Percentiles rank a stretch among this genome's conserved stretches.
These are phyloP conservation scores for Lobosporangium transversale DNA, from an alignment of 192 early-diverging fungal genomes.

Conservation along the genomic window DNA sequence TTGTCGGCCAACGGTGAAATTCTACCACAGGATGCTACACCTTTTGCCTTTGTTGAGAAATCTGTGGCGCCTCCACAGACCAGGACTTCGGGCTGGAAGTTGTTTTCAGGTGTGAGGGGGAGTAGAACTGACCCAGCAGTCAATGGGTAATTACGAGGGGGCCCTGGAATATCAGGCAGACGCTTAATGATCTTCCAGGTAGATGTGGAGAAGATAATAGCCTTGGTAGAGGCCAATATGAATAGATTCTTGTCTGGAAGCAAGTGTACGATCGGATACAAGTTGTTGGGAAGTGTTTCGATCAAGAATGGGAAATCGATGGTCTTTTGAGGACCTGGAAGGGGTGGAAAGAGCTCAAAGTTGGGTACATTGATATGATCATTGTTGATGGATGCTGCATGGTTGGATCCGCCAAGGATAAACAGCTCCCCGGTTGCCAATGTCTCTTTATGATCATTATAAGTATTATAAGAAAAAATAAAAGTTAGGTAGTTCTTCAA, in stretches of 20 bases:
- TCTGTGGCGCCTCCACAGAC: slow-evolving; percentile 51
- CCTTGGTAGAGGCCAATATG: slow-evolving; percentile 58
- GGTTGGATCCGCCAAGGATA: slow-evolving; percentile 67
- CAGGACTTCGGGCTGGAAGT: slow-evolving; percentile 49
- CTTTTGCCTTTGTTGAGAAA: slow-evolving; percentile 31
- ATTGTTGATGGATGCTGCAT: slow-evolving; percentile 53
- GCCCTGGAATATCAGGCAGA: slow-evolving; percentile 59
- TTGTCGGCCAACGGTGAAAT: slow-evolving; percentile 37
- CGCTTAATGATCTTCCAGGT: slow-evolving; percentile 52
- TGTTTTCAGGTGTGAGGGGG: slow-evolving; percentile 42
- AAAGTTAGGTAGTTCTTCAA: too few relatives aligned
- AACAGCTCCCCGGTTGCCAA: slow-evolving; percentile 57
- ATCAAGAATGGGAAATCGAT: slow-evolving; percentile 51
- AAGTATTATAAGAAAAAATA: not conserved
- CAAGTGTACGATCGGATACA: slow-evolving; percentile 60
- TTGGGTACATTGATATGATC: slow-evolving; percentile 60
- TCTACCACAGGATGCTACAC: slow-evolving; percentile 52
- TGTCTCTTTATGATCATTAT: slow-evolving; percentile 9
- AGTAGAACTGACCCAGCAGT: slow-evolving; percentile 59
- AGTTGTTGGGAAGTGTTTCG: slow-evolving; percentile 53
- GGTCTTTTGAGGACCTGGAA: slow-evolving; percentile 40
- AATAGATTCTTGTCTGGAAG: slow-evolving; percentile 61
- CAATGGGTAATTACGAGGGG: slow-evolving; percentile 61
- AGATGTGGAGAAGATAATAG: slow-evolving; percentile 58
- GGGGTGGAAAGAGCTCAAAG: slow-evolving; percentile 53